phyloP scores from a whole-genome alignment of 768 basidiomycete genomes.

The Kwoniella bestiolae region DNA sequence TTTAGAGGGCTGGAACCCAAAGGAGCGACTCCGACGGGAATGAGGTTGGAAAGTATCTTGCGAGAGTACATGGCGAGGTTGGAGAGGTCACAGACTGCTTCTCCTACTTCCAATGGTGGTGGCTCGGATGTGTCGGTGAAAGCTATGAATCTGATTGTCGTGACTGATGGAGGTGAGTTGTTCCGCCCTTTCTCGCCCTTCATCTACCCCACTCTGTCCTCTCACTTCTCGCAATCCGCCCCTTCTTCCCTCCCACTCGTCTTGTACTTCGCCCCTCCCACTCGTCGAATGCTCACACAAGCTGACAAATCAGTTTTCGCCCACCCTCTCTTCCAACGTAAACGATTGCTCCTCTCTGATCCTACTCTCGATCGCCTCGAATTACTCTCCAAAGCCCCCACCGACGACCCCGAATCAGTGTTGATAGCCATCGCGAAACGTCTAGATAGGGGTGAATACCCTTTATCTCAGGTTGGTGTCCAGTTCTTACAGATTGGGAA shows the following conservation, averaged over 20 bases:
- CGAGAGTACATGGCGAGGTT: conserved; percentile 50
- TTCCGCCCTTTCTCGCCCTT: not conserved
- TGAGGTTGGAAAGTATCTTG: conserved; percentile 46
- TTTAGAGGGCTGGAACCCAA: conserved; percentile 48
- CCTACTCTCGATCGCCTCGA: conserved; percentile 14
- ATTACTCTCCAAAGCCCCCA: conserved; percentile 57
- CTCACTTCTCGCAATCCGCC: not conserved
- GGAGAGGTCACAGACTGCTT: conserved; percentile 26
- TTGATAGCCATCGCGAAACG: conserved; percentile 59
- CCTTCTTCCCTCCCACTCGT: too few relatives aligned
- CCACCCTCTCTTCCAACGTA: conserved; percentile 26
- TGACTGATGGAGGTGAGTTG: conserved; percentile 50
- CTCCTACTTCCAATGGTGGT: conserved; percentile 6
- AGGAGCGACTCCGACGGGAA: conserved; percentile 50
- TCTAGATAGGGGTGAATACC: conserved; percentile 64
- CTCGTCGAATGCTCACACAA: not conserved
- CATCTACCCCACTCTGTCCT: not conserved
- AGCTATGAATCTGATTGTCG: conserved; percentile 52
- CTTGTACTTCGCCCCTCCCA: not conserved
- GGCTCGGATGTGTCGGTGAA: conserved; percentile 37
- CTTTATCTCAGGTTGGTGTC: conserved; percentile 67
- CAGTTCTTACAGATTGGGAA: conserved; percentile 75
- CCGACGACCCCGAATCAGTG: conserved; percentile 58
- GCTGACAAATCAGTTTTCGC: conserved; percentile 40
- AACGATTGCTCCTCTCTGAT: conserved; percentile 8